phyloP scores from a whole-genome alignment of 768 basidiomycete species.

The Pleurotus ostreatus region DNA sequence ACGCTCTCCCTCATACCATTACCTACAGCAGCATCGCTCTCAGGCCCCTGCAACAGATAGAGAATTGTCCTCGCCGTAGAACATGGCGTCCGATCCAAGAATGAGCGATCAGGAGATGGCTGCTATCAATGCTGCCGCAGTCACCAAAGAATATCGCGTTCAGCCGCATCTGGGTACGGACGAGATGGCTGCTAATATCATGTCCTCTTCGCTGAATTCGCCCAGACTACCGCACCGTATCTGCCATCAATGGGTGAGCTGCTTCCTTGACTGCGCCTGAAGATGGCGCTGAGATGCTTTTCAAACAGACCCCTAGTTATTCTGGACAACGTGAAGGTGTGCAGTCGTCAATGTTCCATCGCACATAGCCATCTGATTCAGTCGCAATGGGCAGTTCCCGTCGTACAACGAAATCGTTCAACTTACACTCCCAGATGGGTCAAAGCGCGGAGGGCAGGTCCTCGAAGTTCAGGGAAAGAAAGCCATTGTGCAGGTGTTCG shows the following conservation, averaged over 20 bases:
- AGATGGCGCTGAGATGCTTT: conserved; percentile 7
- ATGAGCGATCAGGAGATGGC: conserved; percentile 72
- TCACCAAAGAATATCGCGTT: conserved; percentile 83
- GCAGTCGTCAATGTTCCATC: conserved; percentile 16
- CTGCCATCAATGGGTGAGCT: conserved; percentile 90
- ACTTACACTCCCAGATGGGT: conserved; percentile 91
- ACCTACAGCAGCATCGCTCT: too few species aligned
- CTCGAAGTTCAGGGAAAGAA: conserved; percentile 98
- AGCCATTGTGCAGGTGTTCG: conserved; percentile 98
- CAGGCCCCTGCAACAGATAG: not conserved
- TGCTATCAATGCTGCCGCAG: conserved; percentile 83
- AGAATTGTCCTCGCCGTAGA: conserved; percentile 4
- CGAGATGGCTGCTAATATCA: conserved; percentile 13
- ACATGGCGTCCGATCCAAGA: conserved; percentile 51
- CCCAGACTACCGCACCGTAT: conserved; percentile 95
- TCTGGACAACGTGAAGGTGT: conserved; percentile 95
- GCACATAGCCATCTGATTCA: not conserved
- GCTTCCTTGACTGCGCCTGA: conserved; percentile 3
- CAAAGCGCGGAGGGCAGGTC: conserved; percentile 94
- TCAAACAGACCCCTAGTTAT: conserved; percentile 82
- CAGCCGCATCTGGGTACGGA: conserved; percentile 80
- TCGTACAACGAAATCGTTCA: conserved; percentile 99
- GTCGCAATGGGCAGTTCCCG: conserved; percentile 60
- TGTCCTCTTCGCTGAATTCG: conserved; percentile 11
- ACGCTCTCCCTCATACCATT: too few species aligned